phyloP scores from a whole-genome alignment of 108 stramenopile species.

The Cylindrotheca fusiformis region DNA sequence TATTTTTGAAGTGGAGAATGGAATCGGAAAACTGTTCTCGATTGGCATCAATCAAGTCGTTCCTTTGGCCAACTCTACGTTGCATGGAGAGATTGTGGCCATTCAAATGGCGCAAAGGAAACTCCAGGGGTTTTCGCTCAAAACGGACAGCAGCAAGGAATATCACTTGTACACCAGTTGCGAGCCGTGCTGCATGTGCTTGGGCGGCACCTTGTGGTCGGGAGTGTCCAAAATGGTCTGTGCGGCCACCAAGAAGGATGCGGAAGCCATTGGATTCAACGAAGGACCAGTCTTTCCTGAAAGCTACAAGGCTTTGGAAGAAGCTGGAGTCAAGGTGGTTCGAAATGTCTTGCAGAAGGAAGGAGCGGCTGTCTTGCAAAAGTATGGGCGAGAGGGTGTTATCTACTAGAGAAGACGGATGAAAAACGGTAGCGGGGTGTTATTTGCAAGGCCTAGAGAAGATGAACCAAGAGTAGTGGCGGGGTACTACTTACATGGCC shows the following conservation, averaged over 20 bases:
- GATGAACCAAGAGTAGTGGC: too few species aligned
- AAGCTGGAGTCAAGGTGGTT: constrained; percentile 56
- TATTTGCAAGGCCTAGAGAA: too few species aligned
- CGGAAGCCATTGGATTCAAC: constrained; percentile 82
- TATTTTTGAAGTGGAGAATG: constrained; percentile 66
- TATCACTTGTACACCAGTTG: constrained; percentile 81
- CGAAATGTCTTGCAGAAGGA: constrained; percentile 63
- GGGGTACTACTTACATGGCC: too few species aligned
- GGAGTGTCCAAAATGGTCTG: constrained; percentile 78
- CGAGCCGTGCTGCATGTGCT: constrained; percentile 85
- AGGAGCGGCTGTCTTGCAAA: constrained; percentile 56
- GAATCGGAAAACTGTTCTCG: constrained; percentile 47
- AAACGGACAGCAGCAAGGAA: constrained; percentile 17
- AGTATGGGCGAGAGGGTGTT: constrained; percentile 59
- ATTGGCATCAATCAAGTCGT: constrained; percentile 81
- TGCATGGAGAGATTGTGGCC: constrained; percentile 87
- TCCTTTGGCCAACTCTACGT: constrained; percentile 67
- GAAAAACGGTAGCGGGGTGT: too few species aligned
- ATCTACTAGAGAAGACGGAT: too few species aligned
- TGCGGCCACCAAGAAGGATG: constrained; percentile 79
- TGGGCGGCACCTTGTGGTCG: constrained; percentile 84
- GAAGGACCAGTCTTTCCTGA: constrained; percentile 85
- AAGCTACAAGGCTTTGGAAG: constrained; percentile 67
- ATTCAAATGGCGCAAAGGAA: constrained; percentile 80
- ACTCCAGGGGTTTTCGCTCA: constrained; percentile 51